Base-by-base conservation (phyloP, 2,329 filamentous ascomycete genomes). In the Drechmeria coniospora region DNA sequence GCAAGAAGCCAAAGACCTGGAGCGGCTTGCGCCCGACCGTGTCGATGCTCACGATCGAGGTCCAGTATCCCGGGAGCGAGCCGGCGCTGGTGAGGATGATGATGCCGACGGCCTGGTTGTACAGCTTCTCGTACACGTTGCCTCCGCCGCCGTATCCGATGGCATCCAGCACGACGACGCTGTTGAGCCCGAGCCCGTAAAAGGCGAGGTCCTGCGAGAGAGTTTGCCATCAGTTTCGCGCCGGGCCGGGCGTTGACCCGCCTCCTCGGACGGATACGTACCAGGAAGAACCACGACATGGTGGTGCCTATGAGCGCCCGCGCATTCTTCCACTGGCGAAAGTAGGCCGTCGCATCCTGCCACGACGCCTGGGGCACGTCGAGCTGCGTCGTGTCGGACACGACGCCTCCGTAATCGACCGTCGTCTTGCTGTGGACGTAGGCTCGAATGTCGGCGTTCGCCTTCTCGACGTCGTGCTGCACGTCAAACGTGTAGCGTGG, bases 401-500 rank as follows among this genome's bases (percentile, higher is more conserved):
- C 25, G 16, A 67, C 68, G 34, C 72, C 65, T 30, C 63, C 63
- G 12, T 64, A 55, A 2, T 57, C 50, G n/a, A 59, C 57, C 36
- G 59, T 56, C 1, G 56, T 49, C 35, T 57, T 53, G 44, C 61
- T 65, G 1, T 58, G 45, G 32, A 69, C 54, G 29, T 69, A 71
- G 6, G 65, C 65, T 40, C 72, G 70, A 39, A 80, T 72, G 40
- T 87, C 81, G 8, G 71, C 73, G 32, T 76, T 73, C 17, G 71
- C 81, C 54, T 82, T 79, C 49, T 80, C 68, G 17, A 81, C 63
- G 43, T 90, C 79, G 32, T 73, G 74, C 16, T 72, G 65, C 2
- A 90, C 71, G 47, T 90, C 81, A 40, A 86, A 83, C 1, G 80
- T 86, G 50, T 86, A 87, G 21, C 79, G 70, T 21, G 80, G 79